phyloP scores from a whole-genome alignment of 192 early-diverging fungal genomes.

The Coemansia reversa region DNA sequence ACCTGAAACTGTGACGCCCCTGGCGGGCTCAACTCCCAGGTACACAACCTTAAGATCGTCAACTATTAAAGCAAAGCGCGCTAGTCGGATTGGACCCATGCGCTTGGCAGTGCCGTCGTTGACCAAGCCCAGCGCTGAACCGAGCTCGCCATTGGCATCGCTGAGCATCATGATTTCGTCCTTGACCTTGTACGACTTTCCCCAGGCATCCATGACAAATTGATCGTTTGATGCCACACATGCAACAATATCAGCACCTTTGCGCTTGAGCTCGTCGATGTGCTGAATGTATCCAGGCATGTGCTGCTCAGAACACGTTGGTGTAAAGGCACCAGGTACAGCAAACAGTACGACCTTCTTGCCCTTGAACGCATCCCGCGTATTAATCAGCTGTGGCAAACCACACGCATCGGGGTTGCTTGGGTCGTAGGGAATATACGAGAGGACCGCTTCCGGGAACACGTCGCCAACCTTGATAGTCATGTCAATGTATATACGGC shows the following conservation, averaged over 20 bases:
- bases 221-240: slow-evolving; percentile 66
- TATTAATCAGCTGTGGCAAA: slow-evolving; percentile 42
- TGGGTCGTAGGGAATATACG: slow-evolving; percentile 55
- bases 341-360: slow-evolving; percentile 63
- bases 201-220: slow-evolving; percentile 62
- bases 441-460: slow-evolving; percentile 56
- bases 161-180: slow-evolving; percentile 64
- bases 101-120: slow-evolving; percentile 59
- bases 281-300: slow-evolving; percentile 65
- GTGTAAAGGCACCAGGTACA: slow-evolving; percentile 67
- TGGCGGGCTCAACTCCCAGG: slow-evolving; percentile 66
- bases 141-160: slow-evolving; percentile 71
- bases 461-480: slow-evolving; percentile 59
- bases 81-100: slow-evolving; percentile 66
- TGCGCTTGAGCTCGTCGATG: slow-evolving; percentile 59
- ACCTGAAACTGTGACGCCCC: slow-evolving; percentile 60
- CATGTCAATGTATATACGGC: slow-evolving; percentile 15
- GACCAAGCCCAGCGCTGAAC: slow-evolving; percentile 64
- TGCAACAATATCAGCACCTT: slow-evolving; percentile 69
- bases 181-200: slow-evolving; percentile 47
- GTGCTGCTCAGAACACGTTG: slow-evolving; percentile 66
- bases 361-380: slow-evolving; percentile 52
- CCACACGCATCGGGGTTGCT: slow-evolving; percentile 56
- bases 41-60: slow-evolving; percentile 72
- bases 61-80: slow-evolving; percentile 71